These are phyloP conservation scores for Neurospora hispaniola DNA, from an alignment of 495 filamentous ascomycete genomes.

Conservation along the genomic window DNA sequence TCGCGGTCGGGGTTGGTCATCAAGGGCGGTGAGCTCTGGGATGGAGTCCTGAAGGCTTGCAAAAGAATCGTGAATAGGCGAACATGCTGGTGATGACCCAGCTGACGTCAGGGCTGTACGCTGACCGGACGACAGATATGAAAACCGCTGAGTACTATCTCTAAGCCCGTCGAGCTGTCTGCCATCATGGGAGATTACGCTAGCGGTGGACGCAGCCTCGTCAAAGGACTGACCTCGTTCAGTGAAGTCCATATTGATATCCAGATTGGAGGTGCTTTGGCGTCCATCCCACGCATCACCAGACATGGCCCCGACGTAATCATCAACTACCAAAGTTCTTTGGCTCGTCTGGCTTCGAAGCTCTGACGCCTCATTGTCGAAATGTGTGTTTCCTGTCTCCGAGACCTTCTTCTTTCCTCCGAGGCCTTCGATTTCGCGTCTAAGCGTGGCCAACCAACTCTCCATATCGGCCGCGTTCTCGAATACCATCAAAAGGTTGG, in stretches of 20 bases:
- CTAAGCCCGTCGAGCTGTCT: slow-evolving; percentile 39
- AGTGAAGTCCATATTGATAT: slow-evolving; percentile 12
- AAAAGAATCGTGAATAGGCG: slow-evolving; percentile 37
- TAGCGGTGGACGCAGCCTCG: slow-evolving; percentile 34
- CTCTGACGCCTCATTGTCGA: slow-evolving; percentile 20
- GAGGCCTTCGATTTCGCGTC: slow-evolving; percentile 56
- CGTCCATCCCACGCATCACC: slow-evolving; percentile 21
- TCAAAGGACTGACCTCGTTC: slow-evolving; percentile 25
- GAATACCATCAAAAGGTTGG: slow-evolving; percentile 69
- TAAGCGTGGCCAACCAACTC: slow-evolving; percentile 59
- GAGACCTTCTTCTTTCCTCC: slow-evolving; percentile 57
- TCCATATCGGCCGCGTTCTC: slow-evolving; percentile 78
- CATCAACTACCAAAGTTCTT: slow-evolving; percentile 39
- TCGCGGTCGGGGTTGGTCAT: slow-evolving; percentile 25
- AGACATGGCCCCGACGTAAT: slow-evolving; percentile 18
- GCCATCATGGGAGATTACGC: slow-evolving; percentile 39
- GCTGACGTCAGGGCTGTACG: slow-evolving; percentile 45
- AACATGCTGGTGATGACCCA: slow-evolving; percentile 42
- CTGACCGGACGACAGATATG: slow-evolving; percentile 50
- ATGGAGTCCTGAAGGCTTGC: slow-evolving; percentile 25
- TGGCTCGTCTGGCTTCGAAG: slow-evolving; percentile 40
- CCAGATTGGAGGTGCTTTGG: slow-evolving; percentile 4
- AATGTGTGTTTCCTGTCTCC: slow-evolving; percentile 41
- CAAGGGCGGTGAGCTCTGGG: slow-evolving; percentile 12
- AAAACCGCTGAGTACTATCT: slow-evolving; percentile 47